phyloP scores from a whole-genome alignment of 106 monocot species.

The Triglochin maritima region DNA sequence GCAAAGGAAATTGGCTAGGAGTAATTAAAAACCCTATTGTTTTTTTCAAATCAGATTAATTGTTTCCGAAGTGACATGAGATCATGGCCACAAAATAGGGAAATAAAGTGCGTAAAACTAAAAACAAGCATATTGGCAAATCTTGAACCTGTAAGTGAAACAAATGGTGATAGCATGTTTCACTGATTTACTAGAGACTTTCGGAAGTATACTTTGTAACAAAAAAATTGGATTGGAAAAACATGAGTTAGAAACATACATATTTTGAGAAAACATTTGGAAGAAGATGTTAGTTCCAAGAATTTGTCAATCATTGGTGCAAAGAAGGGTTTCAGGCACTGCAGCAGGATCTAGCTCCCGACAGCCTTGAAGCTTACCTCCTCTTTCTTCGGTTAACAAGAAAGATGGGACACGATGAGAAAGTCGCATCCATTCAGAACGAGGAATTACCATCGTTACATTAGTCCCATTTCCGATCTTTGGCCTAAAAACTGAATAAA shows the following conservation, averaged over 20 bases:
- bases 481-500: slow-evolving; percentile 5
- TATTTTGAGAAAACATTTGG: neutral
- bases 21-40: too few relatives aligned
- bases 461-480: neutral
- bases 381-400: slow-evolving; percentile 36
- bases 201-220: neutral
- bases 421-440: slow-evolving; percentile 30
- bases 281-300: neutral
- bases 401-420: slow-evolving; percentile 67
- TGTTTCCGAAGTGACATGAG: too few relatives aligned
- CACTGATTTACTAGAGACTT: neutral
- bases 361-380: slow-evolving; percentile 34
- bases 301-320: neutral
- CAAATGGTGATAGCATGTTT: neutral
- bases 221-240: neutral
- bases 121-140: neutral
- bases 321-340: slow-evolving; percentile 19
- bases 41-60: too few relatives aligned
- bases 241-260: neutral
- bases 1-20: too few relatives aligned
- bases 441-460: slow-evolving; percentile 14
- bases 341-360: slow-evolving; percentile 82
- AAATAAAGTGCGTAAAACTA: too few relatives aligned
- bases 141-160: neutral
- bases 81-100: too few relatives aligned